phyloP scores from a whole-genome alignment of 208 protist genomes.

The Acanthamoeba polyphaga region DNA sequence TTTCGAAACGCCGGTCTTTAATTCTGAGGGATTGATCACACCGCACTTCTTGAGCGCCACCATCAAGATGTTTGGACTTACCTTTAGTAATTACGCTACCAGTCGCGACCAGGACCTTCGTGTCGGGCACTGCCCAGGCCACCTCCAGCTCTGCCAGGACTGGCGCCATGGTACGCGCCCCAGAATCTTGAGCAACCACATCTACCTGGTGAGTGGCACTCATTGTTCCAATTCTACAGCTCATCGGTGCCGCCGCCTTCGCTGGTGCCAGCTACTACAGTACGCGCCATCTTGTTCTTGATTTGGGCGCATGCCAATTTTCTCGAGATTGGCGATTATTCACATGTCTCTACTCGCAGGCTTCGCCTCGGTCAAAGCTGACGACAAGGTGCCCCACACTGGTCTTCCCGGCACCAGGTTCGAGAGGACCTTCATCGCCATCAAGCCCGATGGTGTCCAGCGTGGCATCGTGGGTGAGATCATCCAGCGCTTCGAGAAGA shows the following conservation, averaged over 20 bases:
- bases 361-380: conserved; percentile 4
- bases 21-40: not conserved
- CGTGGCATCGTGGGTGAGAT: conserved; percentile 94
- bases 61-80: not conserved
- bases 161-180: not conserved
- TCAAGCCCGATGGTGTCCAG: conserved; percentile 97
- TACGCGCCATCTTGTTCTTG: not conserved
- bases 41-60: not conserved
- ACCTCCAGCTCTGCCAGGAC: conserved; percentile 2
- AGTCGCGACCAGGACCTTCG: not conserved
- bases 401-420: conserved; percentile 71
- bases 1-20: not conserved
- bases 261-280: conserved; percentile 27
- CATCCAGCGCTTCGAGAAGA: conserved; percentile 96
- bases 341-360: not conserved
- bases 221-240: not conserved
- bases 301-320: not conserved
- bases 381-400: conserved; percentile 71
- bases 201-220: not conserved
- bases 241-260: conserved; percentile 29
- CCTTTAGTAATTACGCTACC: not conserved
- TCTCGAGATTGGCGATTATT: not conserved
- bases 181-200: too few species aligned
- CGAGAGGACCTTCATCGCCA: conserved; percentile 96
- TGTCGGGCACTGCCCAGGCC: conserved; percentile 26